Percentiles rank a stretch among this genome's conserved stretches.
phyloP scores from a whole-genome alignment of 352 stramenopile species.

The Blastocystis sp. region DNA sequence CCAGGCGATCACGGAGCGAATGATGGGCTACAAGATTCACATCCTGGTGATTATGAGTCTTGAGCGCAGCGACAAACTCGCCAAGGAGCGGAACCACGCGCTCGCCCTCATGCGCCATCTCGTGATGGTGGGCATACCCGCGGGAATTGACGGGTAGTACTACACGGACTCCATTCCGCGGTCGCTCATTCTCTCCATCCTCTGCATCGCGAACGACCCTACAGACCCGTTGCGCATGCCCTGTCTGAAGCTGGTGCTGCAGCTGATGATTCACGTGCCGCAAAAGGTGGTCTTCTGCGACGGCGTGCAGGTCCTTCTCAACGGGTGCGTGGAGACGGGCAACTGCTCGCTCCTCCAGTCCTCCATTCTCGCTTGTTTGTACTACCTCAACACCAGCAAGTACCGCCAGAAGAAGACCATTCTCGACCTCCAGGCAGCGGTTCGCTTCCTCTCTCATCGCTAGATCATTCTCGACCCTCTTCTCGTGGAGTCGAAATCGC shows the following conservation, averaged over 20 bases:
- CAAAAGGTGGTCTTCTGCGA: slow-evolving; percentile 53
- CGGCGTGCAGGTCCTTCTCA: slow-evolving; percentile 49
- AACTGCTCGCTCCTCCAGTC: slow-evolving; percentile 45
- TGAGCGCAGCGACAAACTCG: slow-evolving; percentile 41
- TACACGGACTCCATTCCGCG: slow-evolving; percentile 65
- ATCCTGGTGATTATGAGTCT: slow-evolving; percentile 57
- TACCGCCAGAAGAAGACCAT: slow-evolving; percentile 69
- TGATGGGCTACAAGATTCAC: slow-evolving; percentile 51
- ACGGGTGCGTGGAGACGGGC: slow-evolving; percentile 48
- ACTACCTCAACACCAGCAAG: slow-evolving; percentile 19
- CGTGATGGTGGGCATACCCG: background rate
- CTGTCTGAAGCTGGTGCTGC: slow-evolving; percentile 44
- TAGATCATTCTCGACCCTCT: slow-evolving; percentile 48
- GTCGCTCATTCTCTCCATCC: slow-evolving; percentile 64
- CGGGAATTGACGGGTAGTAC: background rate
- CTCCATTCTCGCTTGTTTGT: slow-evolving; percentile 38
- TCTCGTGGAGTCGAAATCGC: slow-evolving; percentile 47
- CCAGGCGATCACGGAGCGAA: slow-evolving; percentile 27
- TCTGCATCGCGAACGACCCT: slow-evolving; percentile 57
- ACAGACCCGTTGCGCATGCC: slow-evolving; percentile 26
- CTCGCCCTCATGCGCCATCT: slow-evolving; percentile 7
- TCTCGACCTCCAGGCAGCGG: slow-evolving; percentile 58
- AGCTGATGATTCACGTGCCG: slow-evolving; percentile 42
- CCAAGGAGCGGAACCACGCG: slow-evolving; percentile 22
- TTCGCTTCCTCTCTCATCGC: background rate